A percentile compares a stretch with the other conserved stretches of the same genome.
Conservation (phyloP, 805 yeast species). For the Naumovozyma dairenensis region DNA sequence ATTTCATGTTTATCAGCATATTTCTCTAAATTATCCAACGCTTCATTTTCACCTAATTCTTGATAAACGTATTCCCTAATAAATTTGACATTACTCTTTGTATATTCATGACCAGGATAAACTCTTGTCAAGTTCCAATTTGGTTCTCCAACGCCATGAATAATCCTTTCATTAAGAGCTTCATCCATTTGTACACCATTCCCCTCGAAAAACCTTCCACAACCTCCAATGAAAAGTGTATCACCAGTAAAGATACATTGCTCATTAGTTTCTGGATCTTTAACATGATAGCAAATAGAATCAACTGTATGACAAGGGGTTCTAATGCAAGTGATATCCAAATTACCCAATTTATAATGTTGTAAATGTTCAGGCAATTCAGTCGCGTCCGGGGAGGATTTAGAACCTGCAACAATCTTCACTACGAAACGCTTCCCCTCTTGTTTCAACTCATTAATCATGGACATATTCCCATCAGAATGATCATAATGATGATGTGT, state of each 20-base stretch:
- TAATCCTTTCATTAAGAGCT: slow-evolving; percentile 51
- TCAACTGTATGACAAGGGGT: slow-evolving; percentile 99
- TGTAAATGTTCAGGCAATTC: slow-evolving; percentile 65
- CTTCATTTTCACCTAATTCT: slow-evolving; percentile 31
- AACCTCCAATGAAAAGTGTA: slow-evolving; percentile 86
- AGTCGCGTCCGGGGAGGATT: slow-evolving; percentile 47
- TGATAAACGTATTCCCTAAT: slow-evolving; percentile 52
- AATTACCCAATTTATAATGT: slow-evolving; percentile 27
- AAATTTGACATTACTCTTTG: slow-evolving; percentile 69
- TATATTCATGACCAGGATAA: slow-evolving; percentile 95
- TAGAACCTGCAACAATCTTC: slow-evolving; percentile 61
- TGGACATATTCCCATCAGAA: slow-evolving; percentile 64
- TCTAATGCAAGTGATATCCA: slow-evolving; percentile 70
- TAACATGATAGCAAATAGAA: slow-evolving; percentile 76
- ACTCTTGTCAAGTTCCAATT: slow-evolving; percentile 43
- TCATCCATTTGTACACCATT: slow-evolving; percentile 67
- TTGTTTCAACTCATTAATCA: slow-evolving; percentile 21
- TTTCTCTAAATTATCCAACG: slow-evolving; percentile 44
- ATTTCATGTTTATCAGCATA: slow-evolving; percentile 48
- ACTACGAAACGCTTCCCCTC: slow-evolving; percentile 40
- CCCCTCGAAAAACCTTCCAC: slow-evolving; percentile 97
- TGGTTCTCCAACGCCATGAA: slow-evolving; percentile 43
- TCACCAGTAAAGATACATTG: slow-evolving; percentile 90
- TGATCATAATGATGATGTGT: slow-evolving; percentile 97
- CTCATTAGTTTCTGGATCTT: slow-evolving; percentile 52